These are phyloP conservation scores for Ustilago loliicola DNA, from an alignment of 1,284 basidiomycete genomes.

Conservation along the genomic window DNA sequence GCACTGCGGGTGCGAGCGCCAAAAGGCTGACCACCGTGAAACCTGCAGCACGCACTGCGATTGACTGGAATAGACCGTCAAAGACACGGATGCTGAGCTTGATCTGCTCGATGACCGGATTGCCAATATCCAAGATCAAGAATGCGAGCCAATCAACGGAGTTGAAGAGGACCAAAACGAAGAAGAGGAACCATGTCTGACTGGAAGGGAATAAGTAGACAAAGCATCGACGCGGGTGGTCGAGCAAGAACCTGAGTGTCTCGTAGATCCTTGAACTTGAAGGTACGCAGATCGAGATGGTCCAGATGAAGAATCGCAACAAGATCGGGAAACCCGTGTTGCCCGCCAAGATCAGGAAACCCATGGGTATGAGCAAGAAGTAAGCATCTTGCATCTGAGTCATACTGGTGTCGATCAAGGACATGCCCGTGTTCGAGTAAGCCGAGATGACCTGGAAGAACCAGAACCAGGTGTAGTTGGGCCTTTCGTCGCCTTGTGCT, in stretches of 20 bases:
- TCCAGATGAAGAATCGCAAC: constrained; percentile 75
- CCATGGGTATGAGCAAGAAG: constrained; percentile 78
- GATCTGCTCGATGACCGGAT: constrained; percentile 78
- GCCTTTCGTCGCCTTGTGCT: constrained; percentile 59
- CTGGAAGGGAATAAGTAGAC: constrained; percentile 90
- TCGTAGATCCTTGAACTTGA: constrained; percentile 78
- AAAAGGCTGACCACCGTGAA: constrained; percentile 82
- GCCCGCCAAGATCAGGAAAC: constrained; percentile 84
- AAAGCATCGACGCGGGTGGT: constrained; percentile 94
- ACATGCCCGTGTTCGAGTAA: constrained; percentile 89
- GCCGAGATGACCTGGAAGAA: constrained; percentile 87
- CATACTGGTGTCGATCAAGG: constrained; percentile 90
- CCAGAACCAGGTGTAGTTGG: constrained; percentile 78
- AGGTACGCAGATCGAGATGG: constrained; percentile 77
- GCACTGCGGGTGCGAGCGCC: constrained; percentile 83
- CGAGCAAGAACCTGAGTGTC: constrained; percentile 89
- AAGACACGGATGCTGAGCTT: constrained; percentile 75
- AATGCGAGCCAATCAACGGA: constrained; percentile 88
- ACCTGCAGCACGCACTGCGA: constrained; percentile 87
- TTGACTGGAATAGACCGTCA: constrained; percentile 71
- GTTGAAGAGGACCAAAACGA: constrained; percentile 78
- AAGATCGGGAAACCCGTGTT: constrained; percentile 80
- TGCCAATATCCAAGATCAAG: constrained; percentile 88
- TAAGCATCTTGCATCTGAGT: constrained; percentile 88
- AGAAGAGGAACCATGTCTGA: constrained; percentile 91